phyloP scores from a whole-genome alignment of 2,329 filamentous ascomycete genomes.

The Diaporthe vexans region DNA sequence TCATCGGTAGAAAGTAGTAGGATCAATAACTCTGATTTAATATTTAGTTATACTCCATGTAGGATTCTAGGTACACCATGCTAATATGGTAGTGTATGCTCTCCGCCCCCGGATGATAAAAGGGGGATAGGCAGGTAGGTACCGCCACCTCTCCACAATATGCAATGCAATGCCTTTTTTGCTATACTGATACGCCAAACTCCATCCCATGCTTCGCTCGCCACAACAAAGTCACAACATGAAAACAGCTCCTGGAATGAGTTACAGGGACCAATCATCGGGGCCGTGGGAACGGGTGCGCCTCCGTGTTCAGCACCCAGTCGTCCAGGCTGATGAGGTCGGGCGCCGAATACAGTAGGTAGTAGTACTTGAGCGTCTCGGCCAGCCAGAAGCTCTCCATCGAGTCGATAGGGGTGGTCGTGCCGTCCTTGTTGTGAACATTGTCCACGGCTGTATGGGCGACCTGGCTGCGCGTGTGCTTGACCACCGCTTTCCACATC shows the following conservation, averaged over 20 bases:
- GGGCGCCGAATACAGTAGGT: slow-evolving; percentile 80
- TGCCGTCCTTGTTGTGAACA: slow-evolving; percentile 60
- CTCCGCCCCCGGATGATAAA: background rate
- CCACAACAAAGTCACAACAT: background rate
- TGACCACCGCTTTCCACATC: slow-evolving; percentile 83
- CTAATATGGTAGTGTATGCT: background rate
- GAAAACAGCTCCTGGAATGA: background rate
- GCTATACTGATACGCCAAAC: slow-evolving; percentile 30
- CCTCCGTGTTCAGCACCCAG: slow-evolving; percentile 76
- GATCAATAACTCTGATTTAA: background rate
- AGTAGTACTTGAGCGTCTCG: slow-evolving; percentile 95
- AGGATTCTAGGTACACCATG: slow-evolving; percentile 25
- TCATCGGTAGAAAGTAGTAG: no score
- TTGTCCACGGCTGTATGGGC: slow-evolving; percentile 80
- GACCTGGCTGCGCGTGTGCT: slow-evolving; percentile 73
- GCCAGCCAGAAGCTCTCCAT: slow-evolving; percentile 95
- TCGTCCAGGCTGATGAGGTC: slow-evolving; percentile 76
- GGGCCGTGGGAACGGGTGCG: slow-evolving; percentile 69
- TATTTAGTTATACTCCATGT: background rate
- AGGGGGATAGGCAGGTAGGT: background rate
- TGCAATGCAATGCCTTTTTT: slow-evolving; percentile 33
- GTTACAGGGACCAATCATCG: slow-evolving; percentile 42
- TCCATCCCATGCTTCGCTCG: slow-evolving; percentile 33
- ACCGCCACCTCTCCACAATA: background rate
- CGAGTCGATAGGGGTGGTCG: slow-evolving; percentile 64